A percentile compares a stretch with the other conserved stretches of the same genome.
Conservation (phyloP, 371 early-diverging fungal species). For the Lichtheimia ramosa region DNA sequence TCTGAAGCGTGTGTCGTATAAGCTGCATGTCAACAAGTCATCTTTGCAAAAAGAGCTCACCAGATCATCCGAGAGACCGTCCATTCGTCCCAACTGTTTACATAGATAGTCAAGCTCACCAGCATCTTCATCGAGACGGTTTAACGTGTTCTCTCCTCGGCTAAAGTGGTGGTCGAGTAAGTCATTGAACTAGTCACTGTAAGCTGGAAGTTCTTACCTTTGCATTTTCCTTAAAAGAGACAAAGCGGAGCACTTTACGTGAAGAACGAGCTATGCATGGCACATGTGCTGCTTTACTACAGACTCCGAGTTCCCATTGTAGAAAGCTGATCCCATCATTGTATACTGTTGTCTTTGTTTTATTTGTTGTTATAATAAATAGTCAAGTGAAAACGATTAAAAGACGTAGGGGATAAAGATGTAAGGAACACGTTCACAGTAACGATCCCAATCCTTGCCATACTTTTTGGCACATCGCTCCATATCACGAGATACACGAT, state of each 20-base stretch:
- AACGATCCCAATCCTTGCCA: conserved; percentile 85
- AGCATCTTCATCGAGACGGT: conserved; percentile 28
- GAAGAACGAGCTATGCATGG: too few relatives aligned
- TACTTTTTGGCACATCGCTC: conserved; percentile 83
- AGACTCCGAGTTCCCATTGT: too few relatives aligned
- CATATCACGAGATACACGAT: conserved; percentile 84
- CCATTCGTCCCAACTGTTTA: conserved; percentile 43
- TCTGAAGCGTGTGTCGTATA: conserved; percentile 21
- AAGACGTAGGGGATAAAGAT: conserved; percentile 75
- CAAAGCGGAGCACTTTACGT: too few relatives aligned
- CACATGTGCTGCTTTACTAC: too few relatives aligned
- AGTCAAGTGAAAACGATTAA: conserved; percentile 17
- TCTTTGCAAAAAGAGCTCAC: conserved; percentile 12
- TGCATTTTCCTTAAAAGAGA: too few relatives aligned
- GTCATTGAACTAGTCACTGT: background rate
- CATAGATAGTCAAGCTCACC: conserved; percentile 36
- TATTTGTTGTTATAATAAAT: background rate
- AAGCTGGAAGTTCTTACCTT: too few relatives aligned
- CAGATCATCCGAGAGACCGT: conserved; percentile 40
- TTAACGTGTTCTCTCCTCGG: conserved; percentile 7
- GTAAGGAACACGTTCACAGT: conserved; percentile 75
- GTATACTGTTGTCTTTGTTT: too few relatives aligned
- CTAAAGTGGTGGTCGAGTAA: conserved; percentile 1
- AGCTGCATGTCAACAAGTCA: too few relatives aligned
- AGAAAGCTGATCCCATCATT: too few relatives aligned